These are phyloP conservation scores for Colletotrichum sp. DNA, from an alignment of 2,329 filamentous ascomycete genomes.

Conservation along the genomic window DNA sequence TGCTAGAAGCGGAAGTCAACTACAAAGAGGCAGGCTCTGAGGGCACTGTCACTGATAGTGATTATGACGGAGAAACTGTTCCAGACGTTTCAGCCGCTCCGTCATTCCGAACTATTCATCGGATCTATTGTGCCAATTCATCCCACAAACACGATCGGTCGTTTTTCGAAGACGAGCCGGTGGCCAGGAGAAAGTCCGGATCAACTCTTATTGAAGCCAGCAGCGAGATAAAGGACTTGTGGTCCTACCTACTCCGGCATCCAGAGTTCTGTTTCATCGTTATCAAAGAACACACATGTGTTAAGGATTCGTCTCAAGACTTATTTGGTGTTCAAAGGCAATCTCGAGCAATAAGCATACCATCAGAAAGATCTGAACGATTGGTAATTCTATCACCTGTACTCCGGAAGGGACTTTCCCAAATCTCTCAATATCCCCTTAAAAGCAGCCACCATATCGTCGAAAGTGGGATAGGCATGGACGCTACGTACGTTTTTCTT, in stretches of 20 bases:
- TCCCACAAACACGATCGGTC: rapidly evolving
- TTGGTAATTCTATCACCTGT: rapidly evolving
- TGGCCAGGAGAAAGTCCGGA: rapidly evolving
- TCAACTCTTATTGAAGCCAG: rapidly evolving
- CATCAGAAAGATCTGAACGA: too few relatives aligned
- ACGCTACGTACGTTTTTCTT: too few relatives aligned
- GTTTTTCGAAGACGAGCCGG: too few relatives aligned
- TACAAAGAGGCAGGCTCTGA: rapidly evolving
- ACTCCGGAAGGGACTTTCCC: too few relatives aligned
- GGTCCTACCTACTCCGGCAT: too few relatives aligned
- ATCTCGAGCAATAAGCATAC: too few relatives aligned
- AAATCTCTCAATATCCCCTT: too few relatives aligned
- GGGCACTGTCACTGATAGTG: rapidly evolving
- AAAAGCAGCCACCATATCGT: rapidly evolving
- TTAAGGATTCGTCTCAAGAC: too few relatives aligned
- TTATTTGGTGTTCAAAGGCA: too few relatives aligned
- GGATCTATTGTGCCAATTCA: rapidly evolving
- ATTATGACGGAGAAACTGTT: rapidly evolving
- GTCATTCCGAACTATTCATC: rapidly evolving
- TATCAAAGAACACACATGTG: too few relatives aligned
- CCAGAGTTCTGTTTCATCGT: too few relatives aligned
- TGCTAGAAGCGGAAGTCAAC: not conserved
- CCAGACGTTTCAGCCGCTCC: rapidly evolving
- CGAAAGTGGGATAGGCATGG: rapidly evolving
- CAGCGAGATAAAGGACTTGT: rapidly evolving